Evolutionary conservation across 1,284 basidiomycete genomes (phyloP).

Genomic region (Rhodotorula sp.): DNA sequence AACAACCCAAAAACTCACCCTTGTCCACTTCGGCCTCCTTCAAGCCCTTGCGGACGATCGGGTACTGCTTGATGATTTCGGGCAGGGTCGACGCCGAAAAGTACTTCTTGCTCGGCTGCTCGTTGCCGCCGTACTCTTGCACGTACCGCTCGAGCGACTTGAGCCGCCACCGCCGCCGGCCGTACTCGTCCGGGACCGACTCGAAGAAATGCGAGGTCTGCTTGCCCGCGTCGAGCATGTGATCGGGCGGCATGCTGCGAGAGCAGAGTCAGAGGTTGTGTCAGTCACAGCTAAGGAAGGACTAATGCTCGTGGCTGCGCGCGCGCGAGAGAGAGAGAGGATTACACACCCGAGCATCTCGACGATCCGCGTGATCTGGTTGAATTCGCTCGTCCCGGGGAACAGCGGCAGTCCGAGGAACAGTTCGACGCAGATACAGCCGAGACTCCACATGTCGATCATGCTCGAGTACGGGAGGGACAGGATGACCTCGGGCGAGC

Average conservation of each 20-base stretch:
- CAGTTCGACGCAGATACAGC: slow-evolving; percentile 95
- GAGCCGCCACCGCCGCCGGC: slow-evolving; percentile 81
- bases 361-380: slow-evolving; percentile 92
- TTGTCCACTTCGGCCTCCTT: slow-evolving; percentile 83
- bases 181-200: slow-evolving; percentile 69
- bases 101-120: slow-evolving; percentile 97
- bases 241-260: slow-evolving; percentile 74
- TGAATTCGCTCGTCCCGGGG: slow-evolving; percentile 98
- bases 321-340: not conserved
- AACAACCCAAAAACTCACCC: slow-evolving; percentile 5
- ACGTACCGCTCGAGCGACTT: slow-evolving; percentile 95
- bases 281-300: not conserved
- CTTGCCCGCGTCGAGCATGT: slow-evolving; percentile 95
- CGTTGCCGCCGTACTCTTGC: slow-evolving; percentile 87
- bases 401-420: slow-evolving; percentile 95
- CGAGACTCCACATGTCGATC: slow-evolving; percentile 94
- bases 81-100: slow-evolving; percentile 92
- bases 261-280: not conserved
- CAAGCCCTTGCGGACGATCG: slow-evolving; percentile 74
- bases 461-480: slow-evolving; percentile 91
- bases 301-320: not conserved
- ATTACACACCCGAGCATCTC: slow-evolving; percentile 91
- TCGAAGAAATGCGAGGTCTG: slow-evolving; percentile 95
- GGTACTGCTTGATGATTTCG: slow-evolving; percentile 94
- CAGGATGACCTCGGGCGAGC: slow-evolving; percentile 93